Conservation (phyloP, 2,329 filamentous ascomycete species). For the Fusarium albosuccineum region DNA sequence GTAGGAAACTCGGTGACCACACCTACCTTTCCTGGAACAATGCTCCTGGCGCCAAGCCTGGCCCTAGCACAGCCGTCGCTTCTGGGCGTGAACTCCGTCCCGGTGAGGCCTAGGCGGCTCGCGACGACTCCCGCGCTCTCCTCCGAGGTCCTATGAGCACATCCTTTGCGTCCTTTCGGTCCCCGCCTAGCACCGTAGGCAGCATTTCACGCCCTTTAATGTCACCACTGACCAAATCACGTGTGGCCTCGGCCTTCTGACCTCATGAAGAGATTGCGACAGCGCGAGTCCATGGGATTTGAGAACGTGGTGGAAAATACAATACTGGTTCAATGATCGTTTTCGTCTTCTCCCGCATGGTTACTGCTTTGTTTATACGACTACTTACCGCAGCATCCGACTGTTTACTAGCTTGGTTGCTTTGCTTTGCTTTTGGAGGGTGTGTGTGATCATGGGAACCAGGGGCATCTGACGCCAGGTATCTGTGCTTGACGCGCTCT, state of each 20-base stretch:
- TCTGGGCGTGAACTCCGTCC: constrained; percentile 69
- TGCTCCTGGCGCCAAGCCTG: constrained; percentile 59
- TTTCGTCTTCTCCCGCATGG: constrained; percentile 19
- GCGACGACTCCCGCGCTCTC: constrained; percentile 43
- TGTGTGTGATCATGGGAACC: constrained; percentile 11
- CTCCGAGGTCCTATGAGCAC: constrained; percentile 27
- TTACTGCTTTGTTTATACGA: constrained; percentile 39
- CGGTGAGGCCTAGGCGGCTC: constrained; percentile 57
- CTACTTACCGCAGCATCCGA: constrained; percentile 22
- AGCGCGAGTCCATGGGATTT: background rate
- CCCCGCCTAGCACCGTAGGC: constrained; percentile 15
- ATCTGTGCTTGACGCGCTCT: constrained; percentile 5
- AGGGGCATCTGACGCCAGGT: constrained; percentile 9
- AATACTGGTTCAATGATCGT: constrained; percentile 22
- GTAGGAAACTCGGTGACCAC: constrained; percentile 97
- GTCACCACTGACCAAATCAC: constrained; percentile 7
- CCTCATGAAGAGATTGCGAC: background rate
- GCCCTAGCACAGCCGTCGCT: constrained; percentile 59
- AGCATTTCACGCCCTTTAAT: background rate
- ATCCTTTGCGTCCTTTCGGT: constrained; percentile 23
- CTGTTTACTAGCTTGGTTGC: constrained; percentile 10
- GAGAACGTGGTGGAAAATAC: constrained; percentile 6
- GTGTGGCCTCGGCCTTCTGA: constrained; percentile 15
- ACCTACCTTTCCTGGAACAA: constrained; percentile 97
- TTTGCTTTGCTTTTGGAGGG: constrained; percentile 26